phyloP scores from a whole-genome alignment of 208 protist genomes.

The Angomonas deanei region DNA sequence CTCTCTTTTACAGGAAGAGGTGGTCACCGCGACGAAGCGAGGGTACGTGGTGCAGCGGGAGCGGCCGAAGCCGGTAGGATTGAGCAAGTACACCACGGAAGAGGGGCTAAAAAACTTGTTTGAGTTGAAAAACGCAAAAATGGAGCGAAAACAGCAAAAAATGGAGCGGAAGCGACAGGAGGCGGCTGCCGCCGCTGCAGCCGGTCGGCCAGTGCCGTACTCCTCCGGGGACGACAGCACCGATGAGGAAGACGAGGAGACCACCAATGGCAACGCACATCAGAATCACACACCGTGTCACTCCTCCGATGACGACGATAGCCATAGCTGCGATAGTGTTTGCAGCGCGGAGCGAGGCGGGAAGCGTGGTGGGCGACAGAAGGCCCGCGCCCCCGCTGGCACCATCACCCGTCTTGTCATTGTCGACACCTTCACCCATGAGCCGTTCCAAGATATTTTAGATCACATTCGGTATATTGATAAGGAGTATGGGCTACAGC shows the following conservation, averaged over 20 bases:
- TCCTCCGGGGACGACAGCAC: background rate
- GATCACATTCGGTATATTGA: slow-evolving; percentile 67
- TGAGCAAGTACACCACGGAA: slow-evolving; percentile 37
- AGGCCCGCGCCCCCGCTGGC: slow-evolving; percentile 25
- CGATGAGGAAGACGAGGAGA: slow-evolving; percentile 11
- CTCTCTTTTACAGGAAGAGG: slow-evolving; percentile 42
- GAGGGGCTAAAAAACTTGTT: slow-evolving; percentile 18
- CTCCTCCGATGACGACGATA: background rate
- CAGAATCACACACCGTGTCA: too few relatives aligned
- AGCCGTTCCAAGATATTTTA: slow-evolving; percentile 62
- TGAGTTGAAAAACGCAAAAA: slow-evolving; percentile 2
- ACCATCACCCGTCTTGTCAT: slow-evolving; percentile 60
- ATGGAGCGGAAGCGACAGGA: background rate
- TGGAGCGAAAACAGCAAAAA: slow-evolving; percentile 3
- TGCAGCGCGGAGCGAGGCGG: slow-evolving; percentile 29
- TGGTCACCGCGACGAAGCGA: slow-evolving; percentile 22
- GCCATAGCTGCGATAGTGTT: slow-evolving; percentile 11
- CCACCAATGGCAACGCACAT: too few relatives aligned
- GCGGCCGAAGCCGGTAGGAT: slow-evolving; percentile 3
- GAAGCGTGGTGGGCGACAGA: slow-evolving; percentile 1
- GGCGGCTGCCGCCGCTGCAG: background rate
- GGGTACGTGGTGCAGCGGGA: slow-evolving; percentile 40
- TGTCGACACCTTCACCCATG: slow-evolving; percentile 80
- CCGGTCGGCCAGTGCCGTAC: background rate
- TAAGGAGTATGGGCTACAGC: slow-evolving; percentile 45